Conservation (phyloP, 2,329 filamentous ascomycete genomes). For the Mycosphaerelloides madeirae region DNA sequence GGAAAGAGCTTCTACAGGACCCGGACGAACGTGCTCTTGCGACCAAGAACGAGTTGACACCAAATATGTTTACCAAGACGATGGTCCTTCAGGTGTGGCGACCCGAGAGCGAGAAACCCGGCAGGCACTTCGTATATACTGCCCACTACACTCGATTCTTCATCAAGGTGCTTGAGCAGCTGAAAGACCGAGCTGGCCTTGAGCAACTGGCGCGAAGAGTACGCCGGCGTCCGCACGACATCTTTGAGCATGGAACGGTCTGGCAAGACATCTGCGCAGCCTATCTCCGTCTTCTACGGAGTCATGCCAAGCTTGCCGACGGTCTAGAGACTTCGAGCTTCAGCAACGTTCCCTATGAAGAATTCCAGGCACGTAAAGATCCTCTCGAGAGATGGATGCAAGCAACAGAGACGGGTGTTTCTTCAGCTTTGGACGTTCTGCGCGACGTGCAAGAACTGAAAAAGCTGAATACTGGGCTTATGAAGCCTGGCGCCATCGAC, state of each 20-base stretch:
- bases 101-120: conserved; percentile 77
- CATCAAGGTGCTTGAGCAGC: conserved; percentile 65
- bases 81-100: conserved; percentile 96
- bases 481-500: conserved; percentile 81
- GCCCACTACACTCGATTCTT: conserved; percentile 82
- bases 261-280: conserved; percentile 58
- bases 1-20: conserved; percentile 23
- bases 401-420: conserved; percentile 41
- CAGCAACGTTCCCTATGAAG: conserved; percentile 59
- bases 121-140: conserved; percentile 88
- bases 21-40: conserved; percentile 43
- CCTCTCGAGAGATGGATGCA: conserved; percentile 58
- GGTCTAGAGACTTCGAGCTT: conserved; percentile 62
- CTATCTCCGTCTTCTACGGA: conserved; percentile 57
- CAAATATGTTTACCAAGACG: conserved; percentile 86
- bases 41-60: conserved; percentile 73
- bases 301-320: conserved; percentile 52
- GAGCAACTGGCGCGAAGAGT: conserved; percentile 75
- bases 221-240: conserved; percentile 74
- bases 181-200: conserved; percentile 69
- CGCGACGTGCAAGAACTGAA: conserved; percentile 65
- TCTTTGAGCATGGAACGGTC: conserved; percentile 57
- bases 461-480: conserved; percentile 77
- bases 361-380: conserved; percentile 57
- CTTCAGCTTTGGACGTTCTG: conserved; percentile 56